phyloP scores from a whole-genome alignment of 306 rosid species.

The Dryas octopetala region DNA sequence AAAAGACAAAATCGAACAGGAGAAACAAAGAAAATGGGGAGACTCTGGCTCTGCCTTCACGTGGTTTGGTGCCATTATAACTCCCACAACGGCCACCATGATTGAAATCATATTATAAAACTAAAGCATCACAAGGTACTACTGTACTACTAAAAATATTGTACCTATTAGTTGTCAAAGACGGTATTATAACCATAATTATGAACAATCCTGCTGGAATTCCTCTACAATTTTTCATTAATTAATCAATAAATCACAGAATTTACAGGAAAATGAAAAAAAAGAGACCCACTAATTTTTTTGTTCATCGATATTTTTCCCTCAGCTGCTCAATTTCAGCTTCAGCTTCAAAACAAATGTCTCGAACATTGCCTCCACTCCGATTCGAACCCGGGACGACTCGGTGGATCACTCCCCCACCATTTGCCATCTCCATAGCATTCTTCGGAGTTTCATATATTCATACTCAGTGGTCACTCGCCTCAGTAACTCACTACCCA shows the following conservation, averaged over 20 bases:
- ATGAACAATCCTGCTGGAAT: slow-evolving; percentile 20
- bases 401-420: slow-evolving; percentile 42
- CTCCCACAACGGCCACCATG: slow-evolving; percentile 49
- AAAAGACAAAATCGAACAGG: slow-evolving; percentile 33
- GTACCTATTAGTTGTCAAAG: slow-evolving; percentile 9
- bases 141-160: not conserved
- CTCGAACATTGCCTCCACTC: slow-evolving; percentile 29
- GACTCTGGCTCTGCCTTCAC: slow-evolving; percentile 40
- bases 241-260: slow-evolving; percentile 39
- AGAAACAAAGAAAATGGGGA: slow-evolving; percentile 35
- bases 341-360: slow-evolving; percentile 14
- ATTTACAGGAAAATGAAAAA: slow-evolving; percentile 25
- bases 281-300: not conserved
- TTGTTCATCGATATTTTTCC: not conserved
- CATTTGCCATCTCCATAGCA: slow-evolving; percentile 71
- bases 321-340: not conserved
- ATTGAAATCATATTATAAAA: slow-evolving; percentile 25
- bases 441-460: slow-evolving; percentile 38
- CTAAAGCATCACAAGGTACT: not conserved
- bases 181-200: slow-evolving; percentile 7
- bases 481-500: slow-evolving; percentile 7
- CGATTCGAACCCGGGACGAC: slow-evolving; percentile 83
- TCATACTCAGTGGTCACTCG: slow-evolving; percentile 12
- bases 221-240: slow-evolving; percentile 39
- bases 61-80: slow-evolving; percentile 47